Base-by-base conservation (phyloP, 192 early-diverging fungal genomes). In the Lobosporangium transversale region DNA sequence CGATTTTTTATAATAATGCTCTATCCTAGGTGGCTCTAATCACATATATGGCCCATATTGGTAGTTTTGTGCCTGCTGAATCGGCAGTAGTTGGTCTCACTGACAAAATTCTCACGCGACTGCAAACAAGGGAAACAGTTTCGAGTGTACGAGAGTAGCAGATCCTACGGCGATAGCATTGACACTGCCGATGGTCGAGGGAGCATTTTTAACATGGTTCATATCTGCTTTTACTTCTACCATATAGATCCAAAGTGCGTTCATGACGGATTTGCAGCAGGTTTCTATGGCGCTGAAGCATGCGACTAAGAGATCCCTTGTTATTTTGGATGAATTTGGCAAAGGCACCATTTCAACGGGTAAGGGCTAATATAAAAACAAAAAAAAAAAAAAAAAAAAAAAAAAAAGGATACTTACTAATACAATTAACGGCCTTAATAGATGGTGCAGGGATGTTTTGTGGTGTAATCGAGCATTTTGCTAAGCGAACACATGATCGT, bases 21-120 rank as follows among this genome's bases (percentile, higher is more conserved):
- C n/a, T n/a, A n/a, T 55, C 32, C 2, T 26, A 90, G 87, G 78
- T 93, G 44, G 94, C 90, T 5, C 61, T 97, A 23, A 93, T 95
- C 61, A 83, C 84, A 2, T 94, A 89, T 55, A 92, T 96, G 94
- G 93, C 94, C 14, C 95, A 96, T 64, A 86, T 96, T 31, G 95
- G 95, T n/a, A 87, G 92, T 68, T 93, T 89, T 82, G 90, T 97
- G 6, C 96, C 96, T 4, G 94, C 94, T 24, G 83, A 81, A 10
- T 68, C 58, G 1, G 94, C 93, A 0, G 42, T 56, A 1, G 84
- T 97, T 62, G 93, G 94, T 1, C 32, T 96, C 6, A 90, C 88
- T 4, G 93, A 94, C 62, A 88, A 88, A 55, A 92, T 97, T 31
- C 65, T 94, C 18, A 94, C 93, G 11, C 66, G 94, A 2, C 61